Percentiles rank a stretch among this genome's conserved stretches.
Conservation (phyloP, 192 early-diverging fungal species). For the Linnemannia hyalina region DNA sequence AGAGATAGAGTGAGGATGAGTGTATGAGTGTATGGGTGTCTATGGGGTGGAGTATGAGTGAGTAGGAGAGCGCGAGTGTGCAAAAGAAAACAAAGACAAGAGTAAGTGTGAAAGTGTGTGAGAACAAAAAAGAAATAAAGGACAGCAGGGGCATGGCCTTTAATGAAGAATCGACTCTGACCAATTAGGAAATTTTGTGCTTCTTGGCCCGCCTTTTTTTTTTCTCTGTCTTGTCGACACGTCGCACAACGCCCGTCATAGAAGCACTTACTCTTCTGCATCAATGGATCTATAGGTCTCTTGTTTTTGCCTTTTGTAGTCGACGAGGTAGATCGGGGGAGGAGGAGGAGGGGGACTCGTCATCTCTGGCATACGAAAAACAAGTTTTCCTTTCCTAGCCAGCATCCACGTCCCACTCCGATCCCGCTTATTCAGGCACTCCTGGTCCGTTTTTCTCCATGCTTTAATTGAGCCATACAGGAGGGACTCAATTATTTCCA, state of each 20-base stretch:
- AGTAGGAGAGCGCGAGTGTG: background rate
- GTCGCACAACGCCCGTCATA: too few species aligned
- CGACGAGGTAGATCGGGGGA: background rate
- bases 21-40: background rate
- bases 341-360: background rate
- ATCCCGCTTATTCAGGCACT: background rate
- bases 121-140: background rate
- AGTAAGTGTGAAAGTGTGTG: background rate
- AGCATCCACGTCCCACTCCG: background rate
- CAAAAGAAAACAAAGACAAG: background rate
- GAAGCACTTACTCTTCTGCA: too few species aligned
- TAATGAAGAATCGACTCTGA: background rate
- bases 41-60: background rate
- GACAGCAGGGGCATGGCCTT: background rate
- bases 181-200: constrained; percentile 7
- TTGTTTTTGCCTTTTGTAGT: constrained; percentile 8
- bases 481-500: background rate
- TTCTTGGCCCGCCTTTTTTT: too few species aligned
- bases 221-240: too few species aligned
- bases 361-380: too few species aligned
- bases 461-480: too few species aligned
- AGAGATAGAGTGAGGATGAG: background rate
- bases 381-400: background rate
- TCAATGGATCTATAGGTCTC: too few species aligned
- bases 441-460: background rate